These are phyloP conservation scores for Lachancea waltii DNA, from an alignment of 805 yeast genomes.

Conservation along the genomic window DNA sequence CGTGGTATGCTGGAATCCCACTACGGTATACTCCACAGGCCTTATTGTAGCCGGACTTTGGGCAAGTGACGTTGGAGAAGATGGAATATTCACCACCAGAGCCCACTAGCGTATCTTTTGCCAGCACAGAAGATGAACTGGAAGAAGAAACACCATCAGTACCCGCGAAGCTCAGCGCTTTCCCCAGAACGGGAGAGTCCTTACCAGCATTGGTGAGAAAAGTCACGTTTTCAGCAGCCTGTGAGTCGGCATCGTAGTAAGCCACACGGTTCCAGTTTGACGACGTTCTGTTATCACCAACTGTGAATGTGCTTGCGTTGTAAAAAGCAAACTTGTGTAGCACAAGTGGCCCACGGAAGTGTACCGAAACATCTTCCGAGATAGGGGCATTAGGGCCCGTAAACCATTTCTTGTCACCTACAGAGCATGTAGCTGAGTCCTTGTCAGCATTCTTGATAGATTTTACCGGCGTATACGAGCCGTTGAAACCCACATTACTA, in stretches of 20 bases:
- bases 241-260: slow-evolving; percentile 43
- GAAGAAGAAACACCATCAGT: slow-evolving; percentile 49
- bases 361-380: slow-evolving; percentile 62
- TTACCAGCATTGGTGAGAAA: slow-evolving; percentile 60
- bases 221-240: slow-evolving; percentile 55
- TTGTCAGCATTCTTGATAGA: slow-evolving; percentile 20
- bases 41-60: slow-evolving; percentile 42
- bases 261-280: slow-evolving; percentile 54
- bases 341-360: slow-evolving; percentile 68
- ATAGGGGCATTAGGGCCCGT: slow-evolving; percentile 62
- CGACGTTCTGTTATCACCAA: slow-evolving; percentile 27
- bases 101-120: slow-evolving; percentile 40
- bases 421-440: slow-evolving; percentile 28
- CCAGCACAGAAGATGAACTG: slow-evolving; percentile 41
- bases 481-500: slow-evolving; percentile 31
- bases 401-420: slow-evolving; percentile 24
- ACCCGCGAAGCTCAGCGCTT: slow-evolving; percentile 58
- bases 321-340: slow-evolving; percentile 57
- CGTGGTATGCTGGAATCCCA: slow-evolving; percentile 72
- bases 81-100: slow-evolving; percentile 58
- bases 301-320: slow-evolving; percentile 38
- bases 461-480: slow-evolving; percentile 28
- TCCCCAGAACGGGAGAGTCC: slow-evolving; percentile 57
- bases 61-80: slow-evolving; percentile 55
- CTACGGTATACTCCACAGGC: slow-evolving; percentile 74